phyloP scores from a whole-genome alignment of 768 basidiomycete species.

The Gymnopilus junonius region DNA sequence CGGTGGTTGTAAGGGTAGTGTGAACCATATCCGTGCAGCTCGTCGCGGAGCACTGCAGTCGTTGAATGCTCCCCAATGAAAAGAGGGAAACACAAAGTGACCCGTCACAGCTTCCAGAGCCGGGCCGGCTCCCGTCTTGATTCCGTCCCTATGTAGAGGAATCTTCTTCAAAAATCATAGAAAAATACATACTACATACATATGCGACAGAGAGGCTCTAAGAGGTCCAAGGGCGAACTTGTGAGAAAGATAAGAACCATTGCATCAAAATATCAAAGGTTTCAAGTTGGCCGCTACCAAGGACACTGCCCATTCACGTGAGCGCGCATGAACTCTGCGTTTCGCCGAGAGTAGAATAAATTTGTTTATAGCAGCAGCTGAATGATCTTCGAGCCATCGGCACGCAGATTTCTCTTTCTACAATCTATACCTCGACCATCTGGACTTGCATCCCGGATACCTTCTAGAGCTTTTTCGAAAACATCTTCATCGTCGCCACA shows the following conservation, averaged over 20 bases:
- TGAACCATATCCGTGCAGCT: background rate
- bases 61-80: background rate
- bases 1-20: background rate
- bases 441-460: background rate
- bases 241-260: background rate
- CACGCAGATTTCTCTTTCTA: background rate
- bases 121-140: background rate
- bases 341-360: background rate
- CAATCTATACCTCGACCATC: background rate
- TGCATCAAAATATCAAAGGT: background rate
- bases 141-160: too few species aligned
- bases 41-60: background rate
- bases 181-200: too few species aligned
- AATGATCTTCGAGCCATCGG: background rate
- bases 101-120: background rate
- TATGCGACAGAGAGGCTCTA: background rate
- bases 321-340: background rate
- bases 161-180: too few species aligned
- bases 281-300: slow-evolving; percentile 4
- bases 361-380: background rate
- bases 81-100: background rate
- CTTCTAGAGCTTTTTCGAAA: background rate
- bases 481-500: background rate
- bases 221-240: background rate
- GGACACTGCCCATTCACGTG: slow-evolving; percentile 2